Evolutionary conservation across 805 yeast species (phyloP).

Genomic region (Yarrowia yakushimensis): DNA sequence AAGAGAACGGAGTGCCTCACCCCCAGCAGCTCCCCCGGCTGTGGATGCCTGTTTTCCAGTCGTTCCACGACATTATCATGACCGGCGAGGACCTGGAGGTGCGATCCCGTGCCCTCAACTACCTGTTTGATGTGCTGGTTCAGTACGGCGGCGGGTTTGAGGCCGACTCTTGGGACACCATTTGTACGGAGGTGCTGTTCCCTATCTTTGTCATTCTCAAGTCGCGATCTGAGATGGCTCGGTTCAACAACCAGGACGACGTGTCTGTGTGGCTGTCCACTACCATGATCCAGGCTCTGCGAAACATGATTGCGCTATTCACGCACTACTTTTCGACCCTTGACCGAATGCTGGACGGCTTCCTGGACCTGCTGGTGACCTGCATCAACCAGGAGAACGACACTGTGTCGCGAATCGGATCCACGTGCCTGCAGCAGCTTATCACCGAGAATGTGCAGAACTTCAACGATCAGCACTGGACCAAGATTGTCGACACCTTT

Average conservation of each 20-base stretch:
- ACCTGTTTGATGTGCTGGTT: slow-evolving; percentile 74
- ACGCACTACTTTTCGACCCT: slow-evolving; percentile 77
- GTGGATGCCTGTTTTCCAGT: slow-evolving; percentile 84
- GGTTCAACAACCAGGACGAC: slow-evolving; percentile 71
- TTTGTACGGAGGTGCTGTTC: slow-evolving; percentile 74
- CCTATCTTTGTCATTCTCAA: slow-evolving; percentile 85
- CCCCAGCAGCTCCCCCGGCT: slow-evolving; percentile 39
- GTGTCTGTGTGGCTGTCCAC: slow-evolving; percentile 95
- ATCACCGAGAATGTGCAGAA: slow-evolving; percentile 68
- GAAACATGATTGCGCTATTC: slow-evolving; percentile 80
- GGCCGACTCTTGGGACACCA: slow-evolving; percentile 72
- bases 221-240: slow-evolving; percentile 67
- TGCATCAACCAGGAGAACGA: slow-evolving; percentile 97
- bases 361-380: slow-evolving; percentile 69
- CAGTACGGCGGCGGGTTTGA: slow-evolving; percentile 77
- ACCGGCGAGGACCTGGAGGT: slow-evolving; percentile 92
- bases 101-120: slow-evolving; percentile 79
- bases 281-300: slow-evolving; percentile 90
- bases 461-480: slow-evolving; percentile 72
- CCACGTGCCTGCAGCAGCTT: slow-evolving; percentile 78
- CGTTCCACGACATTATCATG: slow-evolving; percentile 87
- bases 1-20: slow-evolving; percentile 30
- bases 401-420: slow-evolving; percentile 91
- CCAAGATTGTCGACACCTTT: slow-evolving; percentile 59
- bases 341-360: slow-evolving; percentile 71